Evolutionary conservation across 805 yeast species (phyloP).

Genomic region (Ogataea haglerorum): DNA sequence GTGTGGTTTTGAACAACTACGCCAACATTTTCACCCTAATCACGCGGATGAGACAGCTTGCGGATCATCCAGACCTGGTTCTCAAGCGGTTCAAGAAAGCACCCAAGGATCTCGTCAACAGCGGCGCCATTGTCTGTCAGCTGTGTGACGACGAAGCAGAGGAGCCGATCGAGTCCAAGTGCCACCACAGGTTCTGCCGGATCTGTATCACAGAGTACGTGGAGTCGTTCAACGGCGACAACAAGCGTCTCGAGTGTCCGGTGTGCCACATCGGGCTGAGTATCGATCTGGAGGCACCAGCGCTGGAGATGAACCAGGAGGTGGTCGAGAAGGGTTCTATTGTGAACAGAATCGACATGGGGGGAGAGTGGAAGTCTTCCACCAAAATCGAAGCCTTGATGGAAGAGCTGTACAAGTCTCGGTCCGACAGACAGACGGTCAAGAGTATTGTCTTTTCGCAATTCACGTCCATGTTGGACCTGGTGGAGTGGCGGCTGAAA

Average conservation of each 20-base stretch:
- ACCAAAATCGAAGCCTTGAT: constrained; percentile 96
- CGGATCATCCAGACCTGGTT: constrained; percentile 97
- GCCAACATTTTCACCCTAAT: constrained; percentile 95
- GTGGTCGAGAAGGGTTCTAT: constrained; percentile 65
- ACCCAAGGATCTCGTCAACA: constrained; percentile 31
- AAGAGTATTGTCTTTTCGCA: constrained; percentile 97
- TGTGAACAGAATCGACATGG: constrained; percentile 83
- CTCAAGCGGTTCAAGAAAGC: constrained; percentile 57
- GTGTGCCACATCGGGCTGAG: constrained; percentile 93
- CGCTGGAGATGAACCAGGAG: constrained; percentile 64
- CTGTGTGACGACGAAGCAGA: constrained; percentile 98
- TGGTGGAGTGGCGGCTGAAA: constrained; percentile 92
- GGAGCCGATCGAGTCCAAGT: constrained; percentile 91
- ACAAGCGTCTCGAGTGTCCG: constrained; percentile 73
- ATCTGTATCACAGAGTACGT: constrained; percentile 88
- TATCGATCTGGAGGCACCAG: constrained; percentile 84
- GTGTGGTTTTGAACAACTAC: constrained; percentile 93
- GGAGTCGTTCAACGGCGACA: constrained; percentile 68
- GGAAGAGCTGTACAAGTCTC: constrained; percentile 81
- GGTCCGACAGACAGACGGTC: constrained; percentile 85
- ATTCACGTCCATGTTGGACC: constrained; percentile 92
- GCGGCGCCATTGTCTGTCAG: constrained; percentile 73
- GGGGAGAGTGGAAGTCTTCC: constrained; percentile 88
- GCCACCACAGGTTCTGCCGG: constrained; percentile 92
- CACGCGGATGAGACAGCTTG: constrained; percentile 96